Conservation (phyloP, 805 yeast genomes). For the Myxozyma nipponensis region DNA sequence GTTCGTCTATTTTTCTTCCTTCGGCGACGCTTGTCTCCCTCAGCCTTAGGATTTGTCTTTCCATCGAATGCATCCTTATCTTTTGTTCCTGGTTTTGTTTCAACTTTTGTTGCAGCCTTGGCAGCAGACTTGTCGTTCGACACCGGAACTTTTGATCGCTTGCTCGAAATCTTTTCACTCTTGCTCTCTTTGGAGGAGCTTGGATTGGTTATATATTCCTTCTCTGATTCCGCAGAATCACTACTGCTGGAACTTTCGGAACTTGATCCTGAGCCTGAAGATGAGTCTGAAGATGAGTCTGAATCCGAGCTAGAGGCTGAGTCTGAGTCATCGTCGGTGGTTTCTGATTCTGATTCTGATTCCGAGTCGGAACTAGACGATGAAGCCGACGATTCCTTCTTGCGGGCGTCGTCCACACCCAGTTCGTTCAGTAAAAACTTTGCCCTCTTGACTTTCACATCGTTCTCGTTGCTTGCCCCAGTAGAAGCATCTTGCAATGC, state of each 20-base stretch:
- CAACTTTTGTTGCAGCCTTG: no score
- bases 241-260: constrained; percentile 1
- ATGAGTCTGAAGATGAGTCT: constrained; percentile 5
- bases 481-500: constrained; percentile 8
- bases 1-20: neutral
- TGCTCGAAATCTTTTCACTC: neutral
- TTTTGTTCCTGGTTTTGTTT: no score
- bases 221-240: constrained; percentile 2
- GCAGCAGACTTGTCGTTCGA: no score
- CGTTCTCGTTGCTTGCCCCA: neutral
- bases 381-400: constrained; percentile 1
- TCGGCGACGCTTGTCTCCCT: no score
- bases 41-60: no score
- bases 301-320: neutral
- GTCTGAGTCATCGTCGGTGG: neutral
- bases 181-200: neutral
- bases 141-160: no score
- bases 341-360: constrained; percentile 6
- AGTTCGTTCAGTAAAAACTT: constrained; percentile 2
- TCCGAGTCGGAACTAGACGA: constrained; percentile 1
- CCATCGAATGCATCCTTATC: no score
- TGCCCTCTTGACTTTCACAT: constrained; percentile 7
- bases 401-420: constrained; percentile 1
- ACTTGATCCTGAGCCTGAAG: neutral
- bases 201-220: neutral